Base-by-base conservation (phyloP, 345 rosid genomes). In the Durio zibethinus region DNA sequence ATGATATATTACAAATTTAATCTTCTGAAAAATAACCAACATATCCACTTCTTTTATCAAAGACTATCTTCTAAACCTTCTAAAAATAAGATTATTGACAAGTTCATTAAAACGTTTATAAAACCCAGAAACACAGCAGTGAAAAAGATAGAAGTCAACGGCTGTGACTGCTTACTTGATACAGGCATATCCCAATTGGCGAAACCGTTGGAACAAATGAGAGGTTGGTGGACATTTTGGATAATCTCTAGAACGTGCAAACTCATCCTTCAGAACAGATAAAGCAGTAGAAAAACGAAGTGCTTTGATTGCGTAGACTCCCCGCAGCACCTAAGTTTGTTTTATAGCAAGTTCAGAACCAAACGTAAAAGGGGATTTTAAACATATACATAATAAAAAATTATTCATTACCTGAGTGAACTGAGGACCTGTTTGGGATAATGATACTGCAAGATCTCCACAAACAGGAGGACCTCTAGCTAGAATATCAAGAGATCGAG, bases 161-260 rank as follows among this genome's bases (percentile, higher is more conserved):
- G 10, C 40, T 2, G 23, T 48, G 27, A 47, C 47, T 75, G 10
- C 93, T 82, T 87, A 96, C 99, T 84, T 92, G 82, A 92, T 93
- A 79, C 98, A 92, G 48, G 99, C 94, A 88, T 93, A 90, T 84
- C 99, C 98, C 88, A 96, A 85, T 72, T 96, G 97, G 77, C 97
- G 91, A 84, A 96, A 93, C 79, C 91, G 90, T 85, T 96, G 93
- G 87, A 96, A 96, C 85, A 96, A 80, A 77, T 83, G 97, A 67
- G 99, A 92, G 56, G 98, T 91, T 78, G 94, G 95, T 45, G 97
- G 97, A 80, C 98, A 96, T 75, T 93, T 92, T 80, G 99, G 99
- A 85, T 96, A 92, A 87, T 93, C 97, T 90, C 99, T 89, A 47
- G 99, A 96, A n/a, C 98, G 97, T 83, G 91, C 80, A 82, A 96